Base-by-base conservation (phyloP, 108 stramenopile species). In the Fragilariopsis cylindrus region DNA sequence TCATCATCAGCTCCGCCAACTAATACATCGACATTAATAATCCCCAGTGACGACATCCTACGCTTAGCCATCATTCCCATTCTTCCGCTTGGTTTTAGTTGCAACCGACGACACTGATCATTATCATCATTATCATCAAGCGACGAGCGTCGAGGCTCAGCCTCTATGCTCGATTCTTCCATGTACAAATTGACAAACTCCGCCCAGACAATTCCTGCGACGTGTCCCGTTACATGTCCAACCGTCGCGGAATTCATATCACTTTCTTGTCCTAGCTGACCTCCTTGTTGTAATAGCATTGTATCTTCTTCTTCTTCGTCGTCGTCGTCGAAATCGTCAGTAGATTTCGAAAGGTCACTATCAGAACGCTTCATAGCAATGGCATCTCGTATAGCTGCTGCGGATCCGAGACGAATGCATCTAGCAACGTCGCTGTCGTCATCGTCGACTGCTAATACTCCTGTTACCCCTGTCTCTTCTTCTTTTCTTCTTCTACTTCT, bases 141-240 rank as follows among this genome's bases (percentile, higher is more conserved):
- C 53, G 53, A 54, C n/a, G n/a, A n/a, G 53, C n/a, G n/a, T 54
- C 6, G 48, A 54, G 49, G 42, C 62, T 63, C 41, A 13, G 73
- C 67, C 52, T 79, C 78, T 45, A 73, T 56, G n/a, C 72, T 73
- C 6, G 78, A 72, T n/a, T 73, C 71, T 48, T 79, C 72, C 78
- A 79, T 79, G 53, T 73, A 79, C 21, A 43, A 6, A 3, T 3
- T 30, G 50, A 15, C 53, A 16, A 46, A 57, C 13, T 62, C 66
- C 30, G 21, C 21, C 21, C 21, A 21, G 21, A 21, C 21, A 21
- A 21, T 21, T 21, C 21, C 21, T 21, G 21, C 21, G 21, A 21
- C 21, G 21, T 1, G 21, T 21, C 21, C 21, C 21, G 21, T 21
- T 21, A 21, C 21, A 21, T 21, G 21, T 21, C 21, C 21, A 21